Percentiles rank a stretch among this genome's conserved stretches.
phyloP scores from a whole-genome alignment of 2,329 filamentous ascomycete species.

The Tolypocladium ovalisporum region DNA sequence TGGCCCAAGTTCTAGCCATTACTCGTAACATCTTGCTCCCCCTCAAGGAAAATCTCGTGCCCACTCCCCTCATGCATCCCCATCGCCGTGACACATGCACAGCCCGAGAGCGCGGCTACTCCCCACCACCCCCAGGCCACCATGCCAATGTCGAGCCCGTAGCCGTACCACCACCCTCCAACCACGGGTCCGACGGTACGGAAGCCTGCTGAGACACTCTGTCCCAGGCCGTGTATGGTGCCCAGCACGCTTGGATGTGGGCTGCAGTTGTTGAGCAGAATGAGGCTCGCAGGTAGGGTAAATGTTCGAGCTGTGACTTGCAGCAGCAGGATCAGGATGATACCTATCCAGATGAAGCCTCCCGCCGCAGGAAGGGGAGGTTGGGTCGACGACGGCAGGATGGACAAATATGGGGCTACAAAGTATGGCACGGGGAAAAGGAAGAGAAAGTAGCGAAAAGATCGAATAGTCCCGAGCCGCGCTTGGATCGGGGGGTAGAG shows the following conservation, averaged over 20 bases:
- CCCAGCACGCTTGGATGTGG: conserved; percentile 36
- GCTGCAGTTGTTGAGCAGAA: conserved; percentile 36
- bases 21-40: conserved; percentile 24
- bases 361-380: conserved; percentile 41
- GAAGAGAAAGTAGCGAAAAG: conserved; percentile 57
- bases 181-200: conserved; percentile 50
- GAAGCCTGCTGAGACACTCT: conserved; percentile 47
- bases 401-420: conserved; percentile 57
- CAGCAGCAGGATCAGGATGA: conserved; percentile 49
- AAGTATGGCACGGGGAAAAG: conserved; percentile 63
- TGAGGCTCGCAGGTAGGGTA: conserved; percentile 33
- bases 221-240: conserved; percentile 38
- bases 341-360: conserved; percentile 50
- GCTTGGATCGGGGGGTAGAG: conserved; percentile 61
- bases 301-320: conserved; percentile 61
- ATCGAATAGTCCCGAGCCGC: conserved; percentile 55
- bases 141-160: conserved; percentile 43
- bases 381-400: conserved; percentile 46
- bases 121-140: conserved; percentile 51
- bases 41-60: conserved; percentile 54
- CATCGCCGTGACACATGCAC: conserved; percentile 39
- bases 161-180: conserved; percentile 48
- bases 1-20: neutral
- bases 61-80: conserved; percentile 51
- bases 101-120: conserved; percentile 36